Base-by-base conservation (phyloP, 2,329 filamentous ascomycete genomes). In the Zymoseptoria tritici region DNA sequence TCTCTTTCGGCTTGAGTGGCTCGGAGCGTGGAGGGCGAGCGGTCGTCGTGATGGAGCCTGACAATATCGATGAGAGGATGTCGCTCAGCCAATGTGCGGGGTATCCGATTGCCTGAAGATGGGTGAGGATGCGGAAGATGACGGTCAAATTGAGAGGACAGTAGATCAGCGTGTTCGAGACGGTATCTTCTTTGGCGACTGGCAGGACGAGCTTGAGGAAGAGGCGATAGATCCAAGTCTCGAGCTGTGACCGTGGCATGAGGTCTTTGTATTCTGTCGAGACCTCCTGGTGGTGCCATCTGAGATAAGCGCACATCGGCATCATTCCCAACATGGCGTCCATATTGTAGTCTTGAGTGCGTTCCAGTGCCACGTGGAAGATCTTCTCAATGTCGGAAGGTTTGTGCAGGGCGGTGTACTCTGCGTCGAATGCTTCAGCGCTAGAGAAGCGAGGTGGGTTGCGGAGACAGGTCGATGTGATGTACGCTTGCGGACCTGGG, bases 61-160 rank as follows among this genome's bases (percentile, higher is more conserved):
- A 59, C 19, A 55, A 54, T 1, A 64, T 57, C 5, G 52, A 52
- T 9, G 29, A 22, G 3, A 59, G 50, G 2, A 64, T 46, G 26
- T 29, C 56, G 55, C 55, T 58, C 5, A 64, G 53, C 62, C 60
- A 64, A 51, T 61, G 56, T 5, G 64, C 58, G 16, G 58, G 57
- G 36, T 62, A 66, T 1, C 62, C 62, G 20, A 60, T 26, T 29
- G 54, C 50, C 49, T 63, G 52, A 2, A 65, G 52, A 24, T 64
- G 63, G 7, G n/a, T 20, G 52, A 56, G 26, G 11, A 66, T 50
- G 20, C 58, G 56, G 20, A 60, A 53, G 55, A 64, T 60, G 16
- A 52, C 13, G 11, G 57, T 64, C 20, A 66, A 22, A 31, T 66
- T 66, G 8, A 65, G 56, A 11, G 63, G 64, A 24, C 61, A 62